A percentile compares a stretch with the other conserved stretches of the same genome.
These are phyloP conservation scores for Erodium texanum DNA, from an alignment of 441 rosid species.

Conservation along the genomic window DNA sequence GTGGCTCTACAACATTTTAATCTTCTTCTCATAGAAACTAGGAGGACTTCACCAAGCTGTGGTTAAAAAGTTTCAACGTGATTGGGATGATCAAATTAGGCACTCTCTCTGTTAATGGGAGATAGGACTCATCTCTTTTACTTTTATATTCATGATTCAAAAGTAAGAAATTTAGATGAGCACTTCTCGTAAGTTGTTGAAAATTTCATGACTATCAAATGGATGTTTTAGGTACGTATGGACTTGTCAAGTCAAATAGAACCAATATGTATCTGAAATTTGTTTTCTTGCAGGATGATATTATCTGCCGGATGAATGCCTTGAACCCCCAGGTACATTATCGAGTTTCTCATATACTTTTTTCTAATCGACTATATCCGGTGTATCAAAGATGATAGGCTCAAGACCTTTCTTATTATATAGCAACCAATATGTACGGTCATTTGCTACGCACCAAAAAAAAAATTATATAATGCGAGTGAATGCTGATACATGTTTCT, in stretches of 20 bases:
- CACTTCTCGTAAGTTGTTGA: not conserved
- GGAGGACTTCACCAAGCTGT: not conserved
- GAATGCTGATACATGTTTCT: not conserved
- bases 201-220: not conserved
- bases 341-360: constrained; percentile 2
- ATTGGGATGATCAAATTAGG: not conserved
- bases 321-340: constrained; percentile 81
- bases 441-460: not conserved
- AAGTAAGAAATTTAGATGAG: not conserved
- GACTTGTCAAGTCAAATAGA: not conserved
- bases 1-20: not conserved
- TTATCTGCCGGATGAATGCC: constrained; percentile 51
- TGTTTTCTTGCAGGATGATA: constrained; percentile 44
- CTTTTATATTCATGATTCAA: not conserved
- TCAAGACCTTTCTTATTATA: no score
- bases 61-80: not conserved
- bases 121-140: not conserved
- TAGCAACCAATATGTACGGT: not conserved
- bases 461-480: not conserved
- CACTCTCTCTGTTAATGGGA: not conserved
- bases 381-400: no score
- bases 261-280: not conserved
- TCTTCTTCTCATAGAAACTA: not conserved
- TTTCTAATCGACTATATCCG: no score
- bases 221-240: not conserved